Conservation (phyloP, 73 alveolate genomes). For the Paramecium primaurelia region DNA sequence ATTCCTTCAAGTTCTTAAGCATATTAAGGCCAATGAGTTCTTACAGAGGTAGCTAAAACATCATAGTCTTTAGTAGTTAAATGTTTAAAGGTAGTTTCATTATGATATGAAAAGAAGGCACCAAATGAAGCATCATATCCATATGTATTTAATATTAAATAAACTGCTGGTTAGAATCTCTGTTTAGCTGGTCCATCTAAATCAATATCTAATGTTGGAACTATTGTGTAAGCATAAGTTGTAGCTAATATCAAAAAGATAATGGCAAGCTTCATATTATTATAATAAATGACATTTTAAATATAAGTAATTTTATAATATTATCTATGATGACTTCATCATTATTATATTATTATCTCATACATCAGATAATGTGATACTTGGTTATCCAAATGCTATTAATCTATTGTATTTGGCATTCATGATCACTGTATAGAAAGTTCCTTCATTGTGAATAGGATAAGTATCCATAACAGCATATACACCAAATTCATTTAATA, state of each 20-base stretch:
- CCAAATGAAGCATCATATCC: constrained; percentile 47
- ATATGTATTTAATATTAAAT: background rate
- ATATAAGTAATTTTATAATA: background rate
- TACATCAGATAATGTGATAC: background rate
- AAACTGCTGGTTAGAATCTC: background rate
- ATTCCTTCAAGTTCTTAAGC: constrained; percentile 37
- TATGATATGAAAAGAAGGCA: background rate
- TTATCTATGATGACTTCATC: constrained; percentile 29
- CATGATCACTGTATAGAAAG: constrained; percentile 18
- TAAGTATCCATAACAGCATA: constrained; percentile 49
- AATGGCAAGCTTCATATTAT: background rate
- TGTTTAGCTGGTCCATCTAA: background rate
- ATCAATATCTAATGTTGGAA: background rate
- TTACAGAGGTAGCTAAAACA: background rate
- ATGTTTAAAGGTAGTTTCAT: background rate
- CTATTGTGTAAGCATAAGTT: background rate
- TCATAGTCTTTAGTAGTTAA: background rate
- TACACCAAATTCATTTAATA: constrained; percentile 30
- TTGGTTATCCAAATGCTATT: constrained; percentile 40
- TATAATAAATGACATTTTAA: background rate
- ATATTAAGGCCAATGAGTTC: background rate
- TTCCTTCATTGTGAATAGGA: constrained; percentile 48
- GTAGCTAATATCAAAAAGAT: background rate
- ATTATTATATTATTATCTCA: background rate
- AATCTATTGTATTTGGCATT: constrained; percentile 13